These are phyloP conservation scores for Elaeagnus macrophylla DNA, from an alignment of 306 rosid species.

Conservation along the genomic window DNA sequence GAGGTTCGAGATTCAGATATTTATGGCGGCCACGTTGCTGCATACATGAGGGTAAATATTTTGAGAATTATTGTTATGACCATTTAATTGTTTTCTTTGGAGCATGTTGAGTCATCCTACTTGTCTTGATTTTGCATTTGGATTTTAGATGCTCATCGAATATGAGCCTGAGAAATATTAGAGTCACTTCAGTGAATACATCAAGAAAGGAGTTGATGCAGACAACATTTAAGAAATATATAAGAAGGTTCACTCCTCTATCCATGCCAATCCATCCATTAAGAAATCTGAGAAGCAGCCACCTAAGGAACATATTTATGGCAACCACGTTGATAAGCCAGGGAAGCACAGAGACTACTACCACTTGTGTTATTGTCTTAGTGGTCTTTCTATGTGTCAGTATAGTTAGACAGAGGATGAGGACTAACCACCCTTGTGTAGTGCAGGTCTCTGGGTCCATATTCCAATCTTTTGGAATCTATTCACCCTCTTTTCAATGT, in stretches of 20 bases:
- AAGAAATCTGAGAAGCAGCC: conserved; percentile 51
- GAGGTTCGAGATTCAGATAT: conserved; percentile 76
- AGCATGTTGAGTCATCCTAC: neutral
- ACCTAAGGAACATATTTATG: conserved; percentile 54
- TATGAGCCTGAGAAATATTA: conserved; percentile 86
- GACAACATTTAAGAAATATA: conserved; percentile 54
- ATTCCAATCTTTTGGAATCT: conserved; percentile 62
- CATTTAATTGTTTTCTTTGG: neutral
- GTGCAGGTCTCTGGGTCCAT: conserved; percentile 49
- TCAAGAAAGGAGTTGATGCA: conserved; percentile 49
- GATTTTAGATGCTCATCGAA: conserved; percentile 42
- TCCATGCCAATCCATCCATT: conserved; percentile 43
- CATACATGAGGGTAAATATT: conserved; percentile 53
- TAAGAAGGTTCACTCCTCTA: conserved; percentile 83
- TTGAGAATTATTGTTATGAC: neutral
- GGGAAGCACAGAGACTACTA: conserved; percentile 57
- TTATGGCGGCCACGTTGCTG: too few species aligned
- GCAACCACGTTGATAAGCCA: too few species aligned
- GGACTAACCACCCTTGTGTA: conserved; percentile 39
- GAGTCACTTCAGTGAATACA: conserved; percentile 59
- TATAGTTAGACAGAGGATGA: conserved; percentile 47
- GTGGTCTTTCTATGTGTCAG: conserved; percentile 70
- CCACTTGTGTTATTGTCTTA: conserved; percentile 77
- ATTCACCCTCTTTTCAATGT: conserved; percentile 67
- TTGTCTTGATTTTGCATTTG: neutral